Percentiles rank a stretch among this genome's conserved stretches.
Conservation (phyloP, 179 eudicot genomes). For the Spinacia oleracea region DNA sequence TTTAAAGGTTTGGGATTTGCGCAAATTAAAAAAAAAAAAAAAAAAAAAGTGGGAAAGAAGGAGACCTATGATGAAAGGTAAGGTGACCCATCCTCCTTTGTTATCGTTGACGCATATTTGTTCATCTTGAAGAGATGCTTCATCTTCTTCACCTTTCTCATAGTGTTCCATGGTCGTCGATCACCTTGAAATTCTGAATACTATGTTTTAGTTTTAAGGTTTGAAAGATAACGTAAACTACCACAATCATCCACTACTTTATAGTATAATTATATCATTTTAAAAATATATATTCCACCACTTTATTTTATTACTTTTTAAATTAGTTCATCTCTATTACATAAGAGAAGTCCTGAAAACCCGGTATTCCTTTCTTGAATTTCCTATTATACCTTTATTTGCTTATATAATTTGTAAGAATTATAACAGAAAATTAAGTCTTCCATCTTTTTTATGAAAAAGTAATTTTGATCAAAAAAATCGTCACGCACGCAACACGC, state of each 20-base stretch:
- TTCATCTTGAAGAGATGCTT: background rate
- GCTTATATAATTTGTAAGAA: too few species aligned
- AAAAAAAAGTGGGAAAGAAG: background rate
- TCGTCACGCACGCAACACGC: too few species aligned
- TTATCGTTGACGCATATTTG: conserved; percentile 4
- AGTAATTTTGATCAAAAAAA: too few species aligned
- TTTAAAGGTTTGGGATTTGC: too few species aligned
- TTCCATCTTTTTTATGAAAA: too few species aligned
- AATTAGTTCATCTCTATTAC: too few species aligned
- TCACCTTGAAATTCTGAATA: background rate
- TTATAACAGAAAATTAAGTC: too few species aligned
- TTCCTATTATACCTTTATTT: too few species aligned
- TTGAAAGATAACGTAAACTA: background rate
- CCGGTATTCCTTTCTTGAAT: too few species aligned
- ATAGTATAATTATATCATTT: background rate
- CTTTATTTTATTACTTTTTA: background rate
- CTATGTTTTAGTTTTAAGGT: background rate
- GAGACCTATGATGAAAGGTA: conserved; percentile 34
- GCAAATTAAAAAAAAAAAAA: too few species aligned
- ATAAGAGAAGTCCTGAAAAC: too few species aligned
- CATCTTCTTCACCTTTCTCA: conserved; percentile 9
- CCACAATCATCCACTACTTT: background rate
- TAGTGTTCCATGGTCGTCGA: conserved; percentile 4
- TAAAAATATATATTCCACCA: background rate
- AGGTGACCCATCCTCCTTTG: conserved; percentile 37